phyloP scores from a whole-genome alignment of 2,329 filamentous ascomycete genomes.

The Diaporthe ampelina region DNA sequence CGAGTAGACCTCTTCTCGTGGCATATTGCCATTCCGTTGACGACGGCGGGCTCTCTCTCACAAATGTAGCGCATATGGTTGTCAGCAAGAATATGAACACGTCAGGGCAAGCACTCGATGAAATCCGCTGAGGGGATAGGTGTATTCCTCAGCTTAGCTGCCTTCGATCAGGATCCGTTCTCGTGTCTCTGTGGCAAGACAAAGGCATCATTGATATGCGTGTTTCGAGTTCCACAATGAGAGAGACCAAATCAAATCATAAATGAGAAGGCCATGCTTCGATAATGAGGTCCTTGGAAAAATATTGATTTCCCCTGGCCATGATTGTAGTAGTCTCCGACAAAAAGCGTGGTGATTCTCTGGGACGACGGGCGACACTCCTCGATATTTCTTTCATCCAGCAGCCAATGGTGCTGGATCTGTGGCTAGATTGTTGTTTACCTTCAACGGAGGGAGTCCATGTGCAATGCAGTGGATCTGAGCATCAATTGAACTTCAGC shows the following conservation, averaged over 20 bases:
- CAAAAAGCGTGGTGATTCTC: background rate
- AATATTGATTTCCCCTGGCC: background rate
- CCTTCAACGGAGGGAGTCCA: background rate
- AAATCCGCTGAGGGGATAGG: background rate
- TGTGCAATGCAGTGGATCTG: background rate
- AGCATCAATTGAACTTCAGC: background rate
- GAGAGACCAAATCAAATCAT: no score
- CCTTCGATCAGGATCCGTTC: no score
- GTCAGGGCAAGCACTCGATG: background rate
- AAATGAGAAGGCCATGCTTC: no score
- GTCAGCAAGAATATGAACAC: background rate
- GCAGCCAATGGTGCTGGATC: background rate
- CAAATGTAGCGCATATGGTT: no score
- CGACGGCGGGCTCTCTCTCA: no score
- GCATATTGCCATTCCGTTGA: no score
- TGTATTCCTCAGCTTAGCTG: background rate
- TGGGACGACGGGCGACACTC: background rate
- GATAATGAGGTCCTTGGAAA: background rate
- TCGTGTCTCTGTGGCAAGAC: background rate
- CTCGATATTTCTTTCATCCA: no score
- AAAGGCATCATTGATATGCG: background rate
- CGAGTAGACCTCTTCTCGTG: no score
- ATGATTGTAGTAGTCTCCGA: no score
- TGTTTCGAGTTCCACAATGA: background rate
- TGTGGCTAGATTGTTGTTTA: background rate